Conservation (phyloP, 1,284 basidiomycete genomes). For the Sporisorium exsertum region DNA sequence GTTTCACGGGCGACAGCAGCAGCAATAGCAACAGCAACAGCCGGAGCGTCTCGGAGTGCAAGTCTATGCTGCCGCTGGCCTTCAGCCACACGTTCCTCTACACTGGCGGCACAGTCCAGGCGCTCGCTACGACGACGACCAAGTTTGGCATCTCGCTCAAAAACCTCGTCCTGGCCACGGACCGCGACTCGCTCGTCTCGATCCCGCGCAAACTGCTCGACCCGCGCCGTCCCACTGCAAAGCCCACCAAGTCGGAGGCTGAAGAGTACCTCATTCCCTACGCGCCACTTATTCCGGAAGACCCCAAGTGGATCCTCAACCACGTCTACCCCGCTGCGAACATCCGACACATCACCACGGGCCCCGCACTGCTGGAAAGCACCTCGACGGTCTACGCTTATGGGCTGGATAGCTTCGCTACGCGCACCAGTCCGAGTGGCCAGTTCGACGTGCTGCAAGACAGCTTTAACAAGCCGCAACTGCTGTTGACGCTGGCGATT, state of each 20-base stretch:
- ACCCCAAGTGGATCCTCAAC: constrained; percentile 81
- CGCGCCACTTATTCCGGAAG: constrained; percentile 80
- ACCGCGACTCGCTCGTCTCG: constrained; percentile 79
- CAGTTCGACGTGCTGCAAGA: constrained; percentile 86
- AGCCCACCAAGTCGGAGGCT: constrained; percentile 80
- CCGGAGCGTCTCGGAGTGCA: not conserved
- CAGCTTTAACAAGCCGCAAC: constrained; percentile 89
- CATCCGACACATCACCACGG: constrained; percentile 74
- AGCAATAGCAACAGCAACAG: too few relatives aligned
- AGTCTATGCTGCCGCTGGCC: constrained; percentile 55
- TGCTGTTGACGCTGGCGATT: constrained; percentile 83
- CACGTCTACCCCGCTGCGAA: constrained; percentile 76
- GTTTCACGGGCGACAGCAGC: constrained; percentile 43
- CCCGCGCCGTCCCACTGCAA: constrained; percentile 81
- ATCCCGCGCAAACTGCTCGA: constrained; percentile 83
- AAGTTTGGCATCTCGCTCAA: constrained; percentile 88
- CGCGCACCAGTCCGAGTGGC: constrained; percentile 83
- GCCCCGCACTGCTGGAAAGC: constrained; percentile 88
- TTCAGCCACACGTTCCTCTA: constrained; percentile 81
- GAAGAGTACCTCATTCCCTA: constrained; percentile 90
- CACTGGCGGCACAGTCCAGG: constrained; percentile 75
- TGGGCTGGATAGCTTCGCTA: constrained; percentile 88
- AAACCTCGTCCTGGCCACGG: constrained; percentile 88
- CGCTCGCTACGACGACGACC: constrained; percentile 77
- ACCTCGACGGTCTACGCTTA: constrained; percentile 88